Percentiles rank a stretch among this genome's conserved stretches.
phyloP scores from a whole-genome alignment of 495 filamentous ascomycete genomes.

The Neurospora sp. region DNA sequence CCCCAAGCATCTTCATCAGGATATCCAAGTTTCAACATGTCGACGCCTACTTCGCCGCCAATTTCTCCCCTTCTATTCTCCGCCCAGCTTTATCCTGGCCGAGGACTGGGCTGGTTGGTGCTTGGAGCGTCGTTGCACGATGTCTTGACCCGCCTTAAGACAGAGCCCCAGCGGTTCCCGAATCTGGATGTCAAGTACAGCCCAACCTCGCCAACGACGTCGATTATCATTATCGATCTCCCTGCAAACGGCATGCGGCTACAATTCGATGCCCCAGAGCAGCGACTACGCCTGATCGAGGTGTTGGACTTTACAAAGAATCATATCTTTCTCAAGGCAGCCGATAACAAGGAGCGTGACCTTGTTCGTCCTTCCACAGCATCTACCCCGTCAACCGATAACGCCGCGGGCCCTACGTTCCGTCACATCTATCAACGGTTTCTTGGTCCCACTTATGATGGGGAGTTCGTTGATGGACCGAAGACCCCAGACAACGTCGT shows the following conservation, averaged over 20 bases:
- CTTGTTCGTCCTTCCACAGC: conserved; percentile 54
- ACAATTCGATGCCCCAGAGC: conserved; percentile 88
- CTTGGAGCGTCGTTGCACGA: conserved; percentile 88
- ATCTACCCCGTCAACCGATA: conserved; percentile 21
- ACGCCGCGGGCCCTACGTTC: conserved; percentile 63
- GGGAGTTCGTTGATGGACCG: conserved; percentile 58
- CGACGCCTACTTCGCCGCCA: conserved; percentile 54
- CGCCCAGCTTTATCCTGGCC: conserved; percentile 64
- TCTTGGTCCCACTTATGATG: conserved; percentile 83
- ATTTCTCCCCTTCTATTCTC: conserved; percentile 55
- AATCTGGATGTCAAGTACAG: conserved; percentile 75
- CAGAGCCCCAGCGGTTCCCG: conserved; percentile 70
- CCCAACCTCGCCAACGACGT: conserved; percentile 53
- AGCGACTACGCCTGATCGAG: conserved; percentile 83
- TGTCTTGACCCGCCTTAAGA: conserved; percentile 72
- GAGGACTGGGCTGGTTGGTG: conserved; percentile 70
- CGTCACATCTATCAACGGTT: conserved; percentile 84
- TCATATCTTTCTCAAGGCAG: conserved; percentile 64
- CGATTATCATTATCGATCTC: conserved; percentile 61
- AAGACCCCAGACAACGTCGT: conserved; percentile 15
- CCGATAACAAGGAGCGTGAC: conserved; percentile 68
- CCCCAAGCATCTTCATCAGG: not conserved
- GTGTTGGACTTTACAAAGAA: conserved; percentile 84
- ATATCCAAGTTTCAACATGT: conserved; percentile 8
- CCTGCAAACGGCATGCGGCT: conserved; percentile 79